Evolutionary conservation across 306 rosid species (phyloP), one percentile per base, ranked within the genome.

Genomic region (Rubus parviflorus): DNA sequence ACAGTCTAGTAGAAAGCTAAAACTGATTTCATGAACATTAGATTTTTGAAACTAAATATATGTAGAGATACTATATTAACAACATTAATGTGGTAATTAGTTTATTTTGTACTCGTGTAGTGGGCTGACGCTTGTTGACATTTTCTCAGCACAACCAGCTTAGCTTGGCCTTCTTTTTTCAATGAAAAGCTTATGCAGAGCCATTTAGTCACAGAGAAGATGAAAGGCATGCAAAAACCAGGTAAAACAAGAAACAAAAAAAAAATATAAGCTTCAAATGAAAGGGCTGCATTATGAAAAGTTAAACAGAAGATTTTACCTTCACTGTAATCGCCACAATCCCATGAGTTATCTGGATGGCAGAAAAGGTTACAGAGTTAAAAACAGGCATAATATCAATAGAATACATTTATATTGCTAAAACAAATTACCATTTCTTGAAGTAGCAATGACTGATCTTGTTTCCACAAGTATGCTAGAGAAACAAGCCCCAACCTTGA

Each of bases 401-500:
- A 10, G 76, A 73, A 62, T 38, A 23, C 42, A 80, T 48, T 62
- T 76, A 60, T 20, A 49, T 75, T 52, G 74, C 75, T 45, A 72
- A 77, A 73, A 47, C 73, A 68, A 77, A 79, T 89, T 90, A 95
- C 98, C 98, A 95, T 95, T 90, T 90, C 93, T 64, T 89, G 92
- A 77, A 95, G 93, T 77, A 95, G 98, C 85, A 84, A 75, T 67
- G 97, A 92, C 81, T 95, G 98, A 87, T 95, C 96, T 87, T 89
- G 97, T 87, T 88, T 92, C 98, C 98, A 95, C 83, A 95, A 86
- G 84, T 89, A 95, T 72, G 98, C 97, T 81, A 92, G 81, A 81
- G 98, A 95, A 89, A 95, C 97, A 88, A 95, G 95, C 76, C 97
- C 97, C 85, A 95, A 91, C 97, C 98, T 92, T 77, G 98, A 87